These are phyloP conservation scores for Aspergillus awamori DNA, from an alignment of 2,329 filamentous ascomycete species.

Conservation along the genomic window DNA sequence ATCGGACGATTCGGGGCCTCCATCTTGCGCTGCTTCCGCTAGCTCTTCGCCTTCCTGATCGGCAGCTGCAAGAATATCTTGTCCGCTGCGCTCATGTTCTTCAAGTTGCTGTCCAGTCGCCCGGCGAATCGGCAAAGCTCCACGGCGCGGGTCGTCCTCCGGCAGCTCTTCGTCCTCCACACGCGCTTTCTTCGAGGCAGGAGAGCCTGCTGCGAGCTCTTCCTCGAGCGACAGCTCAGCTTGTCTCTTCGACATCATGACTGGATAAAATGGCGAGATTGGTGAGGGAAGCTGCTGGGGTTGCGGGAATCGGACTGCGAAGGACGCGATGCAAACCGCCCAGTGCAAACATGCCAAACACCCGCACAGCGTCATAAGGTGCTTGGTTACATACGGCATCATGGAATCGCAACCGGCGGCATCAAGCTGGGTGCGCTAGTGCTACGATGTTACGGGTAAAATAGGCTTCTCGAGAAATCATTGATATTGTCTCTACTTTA, in stretches of 20 bases:
- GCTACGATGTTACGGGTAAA: background rate
- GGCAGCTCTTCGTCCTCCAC: slow-evolving; percentile 39
- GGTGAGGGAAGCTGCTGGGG: slow-evolving; percentile 15
- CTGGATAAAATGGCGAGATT: slow-evolving; percentile 12
- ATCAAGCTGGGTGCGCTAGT: background rate
- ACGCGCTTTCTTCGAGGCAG: slow-evolving; percentile 49
- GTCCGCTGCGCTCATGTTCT: slow-evolving; percentile 39
- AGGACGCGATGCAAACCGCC: slow-evolving; percentile 19
- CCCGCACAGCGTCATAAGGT: slow-evolving; percentile 15
- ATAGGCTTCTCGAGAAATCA: slow-evolving; percentile 8
- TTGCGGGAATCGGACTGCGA: slow-evolving; percentile 25
- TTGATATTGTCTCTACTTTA: slow-evolving; percentile 23
- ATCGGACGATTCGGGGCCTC: slow-evolving; percentile 31
- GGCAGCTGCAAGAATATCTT: slow-evolving; percentile 59
- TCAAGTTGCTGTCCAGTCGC: slow-evolving; percentile 37
- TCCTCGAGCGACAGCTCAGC: slow-evolving; percentile 49
- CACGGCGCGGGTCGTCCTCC: slow-evolving; percentile 28
- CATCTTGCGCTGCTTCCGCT: slow-evolving; percentile 36
- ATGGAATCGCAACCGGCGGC: background rate
- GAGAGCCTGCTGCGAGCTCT: slow-evolving; percentile 39
- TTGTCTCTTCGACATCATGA: slow-evolving; percentile 51
- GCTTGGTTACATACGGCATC: slow-evolving; percentile 2
- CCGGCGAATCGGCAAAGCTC: slow-evolving; percentile 30
- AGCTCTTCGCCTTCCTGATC: slow-evolving; percentile 66
- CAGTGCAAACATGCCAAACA: slow-evolving; percentile 36